Evolutionary conservation across 257 asterid species (phyloP).

Genomic region (Asclepias syriaca): DNA sequence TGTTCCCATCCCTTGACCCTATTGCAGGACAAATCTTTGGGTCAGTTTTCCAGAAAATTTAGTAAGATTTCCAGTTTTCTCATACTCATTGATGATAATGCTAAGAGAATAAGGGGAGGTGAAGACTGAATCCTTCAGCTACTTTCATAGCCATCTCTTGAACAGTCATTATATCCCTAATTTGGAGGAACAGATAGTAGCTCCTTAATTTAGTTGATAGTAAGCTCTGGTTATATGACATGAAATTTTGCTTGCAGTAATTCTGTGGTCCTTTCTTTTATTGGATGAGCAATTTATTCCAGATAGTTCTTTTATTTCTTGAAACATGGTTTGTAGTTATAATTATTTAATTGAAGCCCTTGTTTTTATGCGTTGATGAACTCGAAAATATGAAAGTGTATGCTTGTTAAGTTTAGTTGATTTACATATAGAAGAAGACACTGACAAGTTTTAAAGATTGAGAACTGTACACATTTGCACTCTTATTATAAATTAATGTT

Average conservation of each 20-base stretch:
- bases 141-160: too few relatives aligned
- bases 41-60: background rate
- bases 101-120: too few relatives aligned
- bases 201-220: background rate
- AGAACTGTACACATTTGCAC: background rate
- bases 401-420: background rate
- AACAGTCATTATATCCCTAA: too few relatives aligned
- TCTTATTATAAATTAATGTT: background rate
- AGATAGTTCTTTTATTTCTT: background rate
- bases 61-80: background rate
- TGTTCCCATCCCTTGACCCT: background rate
- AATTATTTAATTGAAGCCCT: background rate
- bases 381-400: background rate
- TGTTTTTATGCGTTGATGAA: background rate
- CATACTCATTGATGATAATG: background rate
- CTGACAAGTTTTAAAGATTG: background rate
- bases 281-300: background rate
- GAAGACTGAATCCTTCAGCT: too few relatives aligned
- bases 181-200: background rate
- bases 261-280: background rate
- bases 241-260: background rate
- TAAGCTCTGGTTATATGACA: background rate
- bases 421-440: background rate
- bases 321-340: background rate
- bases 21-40: background rate